Conservation (phyloP, 495 filamentous ascomycete genomes). For the Parathielavia hyrcaniae region DNA sequence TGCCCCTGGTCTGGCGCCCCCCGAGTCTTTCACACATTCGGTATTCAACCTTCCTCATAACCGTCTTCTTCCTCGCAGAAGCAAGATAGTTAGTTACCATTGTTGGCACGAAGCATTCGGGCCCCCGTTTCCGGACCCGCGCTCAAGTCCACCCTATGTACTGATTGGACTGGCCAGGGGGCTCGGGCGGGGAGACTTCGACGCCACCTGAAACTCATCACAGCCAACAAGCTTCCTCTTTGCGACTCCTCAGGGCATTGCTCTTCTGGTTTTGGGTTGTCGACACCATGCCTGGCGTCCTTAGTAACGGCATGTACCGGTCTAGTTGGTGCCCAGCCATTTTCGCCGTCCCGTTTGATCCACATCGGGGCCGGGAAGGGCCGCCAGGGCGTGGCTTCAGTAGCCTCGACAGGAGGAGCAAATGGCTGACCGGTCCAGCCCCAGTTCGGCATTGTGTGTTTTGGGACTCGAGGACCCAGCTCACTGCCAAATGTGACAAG, state of each 20-base stretch:
- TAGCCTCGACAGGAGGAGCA: not conserved
- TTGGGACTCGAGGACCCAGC: not conserved
- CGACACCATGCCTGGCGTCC: not conserved
- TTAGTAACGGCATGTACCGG: not conserved
- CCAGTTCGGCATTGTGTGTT: constrained; percentile 5
- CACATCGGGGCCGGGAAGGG: constrained; percentile 5
- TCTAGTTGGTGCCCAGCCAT: not conserved
- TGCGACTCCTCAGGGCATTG: not conserved
- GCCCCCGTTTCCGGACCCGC: constrained; percentile 3
- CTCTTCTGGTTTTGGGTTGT: not conserved
- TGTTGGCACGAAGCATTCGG: constrained; percentile 1
- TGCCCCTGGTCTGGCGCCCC: not conserved
- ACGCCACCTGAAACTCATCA: not conserved
- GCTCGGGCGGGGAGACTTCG: not conserved
- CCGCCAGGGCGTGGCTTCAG: constrained; percentile 9
- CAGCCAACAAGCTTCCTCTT: not conserved
- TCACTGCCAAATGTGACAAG: constrained; percentile 4
- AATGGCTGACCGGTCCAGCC: not conserved
- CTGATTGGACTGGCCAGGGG: constrained; percentile 9
- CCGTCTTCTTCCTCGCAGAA: not conserved
- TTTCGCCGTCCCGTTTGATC: not conserved
- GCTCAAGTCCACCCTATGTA: not conserved
- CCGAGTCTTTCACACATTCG: constrained; percentile 8
- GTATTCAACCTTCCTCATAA: constrained; percentile 3
- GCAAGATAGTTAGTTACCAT: not conserved